Evolutionary conservation across 371 early-diverging fungal species (phyloP).

Genomic region (Saksenaea oblongispora): DNA sequence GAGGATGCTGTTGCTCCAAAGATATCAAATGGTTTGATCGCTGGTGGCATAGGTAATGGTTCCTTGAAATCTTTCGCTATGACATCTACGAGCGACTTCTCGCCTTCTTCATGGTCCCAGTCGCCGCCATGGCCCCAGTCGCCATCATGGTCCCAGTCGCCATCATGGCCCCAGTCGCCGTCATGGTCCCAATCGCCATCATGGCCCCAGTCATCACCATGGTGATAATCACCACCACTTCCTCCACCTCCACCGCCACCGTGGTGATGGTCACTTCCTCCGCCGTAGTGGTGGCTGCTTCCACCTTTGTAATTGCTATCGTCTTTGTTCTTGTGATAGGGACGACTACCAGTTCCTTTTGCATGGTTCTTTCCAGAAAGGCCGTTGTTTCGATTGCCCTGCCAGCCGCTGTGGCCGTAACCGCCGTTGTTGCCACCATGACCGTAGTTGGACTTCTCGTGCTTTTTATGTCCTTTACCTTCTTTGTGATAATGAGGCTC

Average conservation of each 20-base stretch:
- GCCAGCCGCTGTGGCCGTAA: background rate
- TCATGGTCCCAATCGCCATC: background rate
- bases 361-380: background rate
- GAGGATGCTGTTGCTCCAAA: constrained; percentile 8
- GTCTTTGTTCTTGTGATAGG: background rate
- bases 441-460: background rate
- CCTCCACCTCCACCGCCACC: background rate
- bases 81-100: background rate
- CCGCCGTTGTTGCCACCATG: background rate
- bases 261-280: background rate
- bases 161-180: background rate
- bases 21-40: constrained; percentile 7
- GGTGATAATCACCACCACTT: background rate
- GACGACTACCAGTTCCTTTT: background rate
- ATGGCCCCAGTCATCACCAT: background rate
- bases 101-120: constrained; percentile 1
- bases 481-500: background rate
- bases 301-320: background rate
- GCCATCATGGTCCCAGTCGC: background rate
- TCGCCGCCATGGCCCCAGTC: background rate
- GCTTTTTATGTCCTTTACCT: background rate
- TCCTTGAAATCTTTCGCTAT: background rate
- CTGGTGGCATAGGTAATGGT: constrained; percentile 12
- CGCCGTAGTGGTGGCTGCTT: background rate
- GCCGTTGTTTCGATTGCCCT: background rate